Evolutionary conservation across 129 eudicot species (phyloP), one percentile per base, ranked within the genome.

Genomic region (Flaveria linearis): DNA sequence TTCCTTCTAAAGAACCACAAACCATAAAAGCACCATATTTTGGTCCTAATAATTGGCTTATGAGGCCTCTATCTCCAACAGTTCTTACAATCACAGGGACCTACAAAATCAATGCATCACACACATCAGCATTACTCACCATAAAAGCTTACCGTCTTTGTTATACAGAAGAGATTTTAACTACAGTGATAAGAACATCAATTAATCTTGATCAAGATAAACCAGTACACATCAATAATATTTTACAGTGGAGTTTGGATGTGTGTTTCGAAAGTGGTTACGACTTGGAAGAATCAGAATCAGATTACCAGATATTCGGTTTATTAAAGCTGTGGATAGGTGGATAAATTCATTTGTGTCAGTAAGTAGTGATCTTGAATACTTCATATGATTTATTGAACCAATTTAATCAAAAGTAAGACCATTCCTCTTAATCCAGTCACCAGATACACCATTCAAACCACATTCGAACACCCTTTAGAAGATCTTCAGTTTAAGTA

Each of bases 11-110:
- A 16, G 93, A 84, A 80, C 91, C 92, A 8, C 63, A 86, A 16
- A 86, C 87, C 72, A 86, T 71, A 62, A 80, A 90, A 4, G 92
- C 90, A 1, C 96, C 96, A 70, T 81, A 90, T 86, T 90, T 90
- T 28, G 96, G 96, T 12, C 93, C 92, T 73, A 90, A 72, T 46
- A 90, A 77, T 78, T 88, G 92, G 82, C 90, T 87, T 69, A 90
- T 87, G 9, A 90, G 96, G 12, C 96, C 96, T 86, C 96, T 87
- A 62, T 90, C 96, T 30, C 96, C 96, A 42, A 77, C 75, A n/a
- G 91, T 92, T 78, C 82, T 86, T 36, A 82, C 90, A 80, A 90
- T 86, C 57, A 90, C 73, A 3, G 96, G 96, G 63, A 90, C 92
- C 92, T 90, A 73, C 77, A 65, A 18, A 36, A 36, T 43, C 12